A percentile compares a stretch with the other conserved stretches of the same genome.
These are phyloP conservation scores for Trichocomaceae sp. DNA, from an alignment of 2,329 filamentous ascomycete genomes.

Conservation along the genomic window DNA sequence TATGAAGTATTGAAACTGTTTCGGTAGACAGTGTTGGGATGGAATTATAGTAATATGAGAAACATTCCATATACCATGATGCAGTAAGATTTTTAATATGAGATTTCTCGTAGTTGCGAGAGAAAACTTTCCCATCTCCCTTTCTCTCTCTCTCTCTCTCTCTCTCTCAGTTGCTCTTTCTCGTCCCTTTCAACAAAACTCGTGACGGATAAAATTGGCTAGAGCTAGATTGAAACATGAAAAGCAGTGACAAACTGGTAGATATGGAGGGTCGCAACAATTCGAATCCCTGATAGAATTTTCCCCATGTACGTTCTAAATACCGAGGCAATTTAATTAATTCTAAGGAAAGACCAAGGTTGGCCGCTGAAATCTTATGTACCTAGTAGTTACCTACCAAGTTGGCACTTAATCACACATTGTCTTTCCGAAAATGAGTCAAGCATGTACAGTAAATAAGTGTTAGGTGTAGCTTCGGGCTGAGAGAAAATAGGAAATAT, in stretches of 20 bases:
- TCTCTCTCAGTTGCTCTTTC: no score
- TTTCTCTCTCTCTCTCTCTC: no score
- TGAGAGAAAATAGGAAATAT: no score
- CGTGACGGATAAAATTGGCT: background rate
- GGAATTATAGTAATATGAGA: background rate
- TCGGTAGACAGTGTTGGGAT: background rate
- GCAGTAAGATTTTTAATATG: background rate
- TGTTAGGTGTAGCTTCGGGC: no score
- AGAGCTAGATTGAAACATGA: background rate
- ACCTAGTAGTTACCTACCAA: no score
- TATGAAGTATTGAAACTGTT: slow-evolving; percentile 41
- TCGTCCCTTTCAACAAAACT: background rate
- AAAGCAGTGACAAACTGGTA: background rate
- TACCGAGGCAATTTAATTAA: no score
- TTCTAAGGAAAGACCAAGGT: no score
- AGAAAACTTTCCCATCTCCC: background rate
- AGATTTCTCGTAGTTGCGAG: background rate
- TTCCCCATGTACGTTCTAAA: background rate
- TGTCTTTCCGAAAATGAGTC: background rate
- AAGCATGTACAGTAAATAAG: no score
- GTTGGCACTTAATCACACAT: background rate
- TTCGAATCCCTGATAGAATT: background rate
- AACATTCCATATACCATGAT: background rate
- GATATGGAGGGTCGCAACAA: background rate
- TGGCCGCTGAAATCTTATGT: no score